Evolutionary conservation across 1,284 basidiomycete species (phyloP), one percentile per base, ranked within the genome.

Genomic region (Leccinum insigne): DNA sequence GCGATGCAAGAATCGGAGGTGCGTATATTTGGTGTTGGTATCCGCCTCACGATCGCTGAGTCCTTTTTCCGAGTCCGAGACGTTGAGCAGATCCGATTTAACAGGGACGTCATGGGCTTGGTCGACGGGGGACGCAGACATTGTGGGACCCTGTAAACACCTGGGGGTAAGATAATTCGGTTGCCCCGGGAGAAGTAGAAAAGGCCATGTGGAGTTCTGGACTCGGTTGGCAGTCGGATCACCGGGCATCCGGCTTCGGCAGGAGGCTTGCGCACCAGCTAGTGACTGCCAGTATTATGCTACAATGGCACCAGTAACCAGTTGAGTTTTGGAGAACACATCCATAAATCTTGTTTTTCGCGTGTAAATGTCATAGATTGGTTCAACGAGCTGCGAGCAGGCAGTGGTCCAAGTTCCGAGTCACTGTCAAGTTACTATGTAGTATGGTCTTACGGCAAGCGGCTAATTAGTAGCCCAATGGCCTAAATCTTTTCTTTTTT

Each of bases 1-100:
- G 3, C 70, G 70, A 61, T 66, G 42, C 14, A 78, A 56, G 54
- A 68, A 68, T 38, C 63, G 63, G 6, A 72, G 42, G 44, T 63
- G 68, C 3, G 62, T 35, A n/a, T 44, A 18, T 13, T 21, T 29
- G 54, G 16, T 29, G 54, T 49, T 4, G 18, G 6, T 18, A 3
- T 62, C 63, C n/a, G 60, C 44, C 8, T 63, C 56, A 5, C 3
- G 52, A 16, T 9, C 40, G 10, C 14, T 5, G 6, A 42, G 3
- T 3, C 26, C 61, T 40, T 70, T 70, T n/a, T 69, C 67, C 0
- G 59, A 42, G 16, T 68, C 67, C 2, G 56, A 49, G 14, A 26
- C 14, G 57, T 35, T 35, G n/a, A 58, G n/a, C n/a, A 35, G 8
- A 13, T 10, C 32, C 29, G 57, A 40, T 29, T 60, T 42, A 52